Base-by-base conservation (phyloP, 1,284 basidiomycete genomes). In the Caloboletus firmus region DNA sequence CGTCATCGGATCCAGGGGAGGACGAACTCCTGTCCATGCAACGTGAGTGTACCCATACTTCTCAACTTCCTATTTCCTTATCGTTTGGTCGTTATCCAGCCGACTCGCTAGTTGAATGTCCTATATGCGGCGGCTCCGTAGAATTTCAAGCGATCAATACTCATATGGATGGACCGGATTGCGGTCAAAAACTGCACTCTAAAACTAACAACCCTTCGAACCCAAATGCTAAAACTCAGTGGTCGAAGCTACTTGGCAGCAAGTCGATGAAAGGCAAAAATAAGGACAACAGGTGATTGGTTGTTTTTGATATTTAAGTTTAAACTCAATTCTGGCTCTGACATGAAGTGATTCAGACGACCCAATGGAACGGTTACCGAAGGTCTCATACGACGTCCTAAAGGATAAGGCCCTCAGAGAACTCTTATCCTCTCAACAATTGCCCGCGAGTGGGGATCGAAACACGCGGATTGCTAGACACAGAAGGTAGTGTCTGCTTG, bases 371-470 rank as follows among this genome's bases (percentile, higher is more conserved):
- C 79, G 79, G 5, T 69, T 90, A 34, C 85, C 88, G 5, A 87
- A 85, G 59, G 79, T 79, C 11, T 80, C 85, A 1, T 90, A 90
- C 61, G 74, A 75, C 20, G 79, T 82, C 8, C 69, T 88, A 45
- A 87, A 83, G 60, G 84, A 85, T 43, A 82, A 76, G 60, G 76
- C 79, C 44, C 64, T 90, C 5, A 80, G 77, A 49, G 82, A 83
- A n/a, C 76, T 84, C 59, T 73, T 90, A 15, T 50, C 61, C 7
- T 77, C 81, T 40, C 74, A 83, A 48, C 76, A 72, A 20, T 68
- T 90, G 15, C 72, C 81, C 1, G 71, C 76, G 2, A 70, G 63
- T 13, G 87, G 87, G 11, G 82, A 84, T 60, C 76, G 80, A 40
- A 66, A 72, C 31, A 67, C 71, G 31, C 76, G 81, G 63, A 76